Evolutionary conservation across 495 filamentous ascomycete species (phyloP), one percentile per base, ranked within the genome.

Genomic region (Hyaloscypha variabilis): DNA sequence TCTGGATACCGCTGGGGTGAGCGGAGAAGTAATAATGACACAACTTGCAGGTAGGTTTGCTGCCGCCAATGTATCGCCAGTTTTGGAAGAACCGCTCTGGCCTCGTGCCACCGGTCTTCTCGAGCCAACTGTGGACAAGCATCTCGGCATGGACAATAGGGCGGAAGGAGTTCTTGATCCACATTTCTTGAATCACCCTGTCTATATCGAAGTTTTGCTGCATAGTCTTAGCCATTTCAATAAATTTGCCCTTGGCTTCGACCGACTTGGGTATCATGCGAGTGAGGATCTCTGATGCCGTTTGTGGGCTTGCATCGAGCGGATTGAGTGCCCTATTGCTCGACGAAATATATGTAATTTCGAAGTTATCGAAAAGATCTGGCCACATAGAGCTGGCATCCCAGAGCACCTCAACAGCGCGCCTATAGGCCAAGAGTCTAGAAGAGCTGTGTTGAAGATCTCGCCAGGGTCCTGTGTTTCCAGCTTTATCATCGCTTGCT

Each of bases 41-140:
- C 6, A 74, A 34, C 21, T 60, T 58, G 67, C 72, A 74, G 0
- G 64, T 69, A 10, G 71, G 72, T 31, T 74, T 74, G 62, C 68
- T 71, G 6, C 53, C 51, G 53, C 72, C 72, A 25, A 74, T 73
- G 49, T 73, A 74, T 13, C 31, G 39, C 53, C 46, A 62, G 0
- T 59, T 60, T 28, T 69, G 49, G 69, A 73, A 74, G 60, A 73
- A 74, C 25, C 51, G 29, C 21, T 36, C 21, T 3, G 42, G 50
- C 13, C 42, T 58, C 0, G 54, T 65, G 13, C 31, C 42, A 17
- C 70, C 67, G 31, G 28, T 39, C 8, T 49, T 34, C 6, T 60
- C 25, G 51, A 64, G 54, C 57, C 51, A 57, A 42, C 50, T 19
- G 23, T 42, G 36, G 36, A 60, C 58, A 39, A 60, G 30, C 17